A percentile compares a stretch with the other conserved stretches of the same genome.
Evolutionary conservation across 1,284 basidiomycete genomes (phyloP).

Genomic region (Amylostereum areolatum): DNA sequence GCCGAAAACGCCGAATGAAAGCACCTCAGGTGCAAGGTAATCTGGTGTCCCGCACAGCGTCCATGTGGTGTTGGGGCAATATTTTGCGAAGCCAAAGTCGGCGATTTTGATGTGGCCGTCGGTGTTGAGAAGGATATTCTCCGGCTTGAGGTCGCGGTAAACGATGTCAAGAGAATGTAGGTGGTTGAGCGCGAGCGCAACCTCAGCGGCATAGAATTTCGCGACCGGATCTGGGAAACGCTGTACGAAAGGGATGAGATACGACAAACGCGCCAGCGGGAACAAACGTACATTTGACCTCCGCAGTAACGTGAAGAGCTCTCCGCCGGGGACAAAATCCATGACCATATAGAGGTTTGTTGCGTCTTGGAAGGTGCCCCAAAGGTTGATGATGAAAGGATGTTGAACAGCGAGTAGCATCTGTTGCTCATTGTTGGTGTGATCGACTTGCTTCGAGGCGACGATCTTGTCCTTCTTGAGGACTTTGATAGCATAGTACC

Average conservation of each 20-base stretch:
- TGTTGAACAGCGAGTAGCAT: slow-evolving; percentile 90
- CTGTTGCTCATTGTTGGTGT: slow-evolving; percentile 93
- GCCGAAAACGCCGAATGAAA: slow-evolving; percentile 3
- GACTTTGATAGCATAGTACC: slow-evolving; percentile 95
- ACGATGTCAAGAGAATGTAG: slow-evolving; percentile 90
- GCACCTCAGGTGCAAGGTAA: slow-evolving; percentile 87
- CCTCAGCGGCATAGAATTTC: slow-evolving; percentile 98
- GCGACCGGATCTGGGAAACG: slow-evolving; percentile 98
- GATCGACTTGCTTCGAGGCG: slow-evolving; percentile 94
- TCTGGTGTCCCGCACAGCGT: slow-evolving; percentile 98
- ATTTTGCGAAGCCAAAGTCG: slow-evolving; percentile 97
- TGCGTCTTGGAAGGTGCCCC: slow-evolving; percentile 95
- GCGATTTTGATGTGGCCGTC: slow-evolving; percentile 99
- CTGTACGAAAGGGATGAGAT: slow-evolving; percentile 32
- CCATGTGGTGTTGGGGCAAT: slow-evolving; percentile 89
- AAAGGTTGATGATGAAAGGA: slow-evolving; percentile 96
- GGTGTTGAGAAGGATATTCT: slow-evolving; percentile 89
- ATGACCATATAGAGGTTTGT: slow-evolving; percentile 99
- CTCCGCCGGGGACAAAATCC: slow-evolving; percentile 98
- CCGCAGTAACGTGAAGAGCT: slow-evolving; percentile 88
- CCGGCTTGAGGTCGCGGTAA: slow-evolving; percentile 97
- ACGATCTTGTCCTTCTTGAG: slow-evolving; percentile 93
- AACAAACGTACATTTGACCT: slow-evolving; percentile 72
- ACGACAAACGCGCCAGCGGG: background rate
- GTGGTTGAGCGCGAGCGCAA: slow-evolving; percentile 92